These are phyloP conservation scores for Leptodontidium sp. DNA, from an alignment of 2,329 filamentous ascomycete genomes.

Conservation along the genomic window DNA sequence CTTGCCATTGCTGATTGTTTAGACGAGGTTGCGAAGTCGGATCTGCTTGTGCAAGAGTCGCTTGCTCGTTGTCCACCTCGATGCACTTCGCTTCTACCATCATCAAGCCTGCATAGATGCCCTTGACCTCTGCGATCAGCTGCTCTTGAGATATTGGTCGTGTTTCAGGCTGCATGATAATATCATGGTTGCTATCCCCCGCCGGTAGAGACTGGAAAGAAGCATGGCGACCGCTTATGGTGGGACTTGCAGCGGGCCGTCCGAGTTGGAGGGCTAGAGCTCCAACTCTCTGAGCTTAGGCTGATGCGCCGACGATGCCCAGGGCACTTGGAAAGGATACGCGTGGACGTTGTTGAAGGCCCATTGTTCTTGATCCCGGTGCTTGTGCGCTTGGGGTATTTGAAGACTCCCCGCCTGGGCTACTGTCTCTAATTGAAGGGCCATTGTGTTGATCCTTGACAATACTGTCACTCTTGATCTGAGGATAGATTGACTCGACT, in stretches of 20 bases:
- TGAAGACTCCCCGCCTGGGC: no score
- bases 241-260: conserved; percentile 61
- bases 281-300: no score
- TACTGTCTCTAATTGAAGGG: no score
- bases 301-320: no score
- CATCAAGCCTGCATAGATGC: conserved; percentile 80
- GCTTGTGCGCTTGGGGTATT: no score
- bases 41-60: conserved; percentile 56
- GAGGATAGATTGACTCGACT: no score
- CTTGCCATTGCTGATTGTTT: conserved; percentile 80
- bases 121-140: conserved; percentile 43
- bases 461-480: no score
- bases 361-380: no score
- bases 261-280: no score
- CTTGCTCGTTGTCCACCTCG: conserved; percentile 71
- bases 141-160: conserved; percentile 51
- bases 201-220: conserved; percentile 58
- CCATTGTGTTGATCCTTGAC: no score
- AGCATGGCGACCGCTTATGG: conserved; percentile 50
- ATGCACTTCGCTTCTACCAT: conserved; percentile 91
- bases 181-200: conserved; percentile 55
- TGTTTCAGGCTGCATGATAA: conserved; percentile 57
- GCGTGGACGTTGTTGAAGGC: no score
- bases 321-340: no score
- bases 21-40: conserved; percentile 53